Conservation (phyloP, 306 rosid genomes). For the Vigna angularis region DNA sequence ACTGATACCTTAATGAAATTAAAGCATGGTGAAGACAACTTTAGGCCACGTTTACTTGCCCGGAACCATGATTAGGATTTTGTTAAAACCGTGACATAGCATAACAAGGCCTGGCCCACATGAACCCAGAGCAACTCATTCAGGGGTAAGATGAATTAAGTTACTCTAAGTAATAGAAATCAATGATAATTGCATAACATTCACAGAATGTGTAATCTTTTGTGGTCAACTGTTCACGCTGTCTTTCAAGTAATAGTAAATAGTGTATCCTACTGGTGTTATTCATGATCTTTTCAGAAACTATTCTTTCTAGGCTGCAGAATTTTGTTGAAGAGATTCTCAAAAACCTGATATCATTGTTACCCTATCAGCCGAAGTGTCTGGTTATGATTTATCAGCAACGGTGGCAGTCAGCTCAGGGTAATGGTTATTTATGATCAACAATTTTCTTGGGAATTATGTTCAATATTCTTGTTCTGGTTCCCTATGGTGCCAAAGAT, state of each 20-base stretch:
- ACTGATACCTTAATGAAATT: constrained; percentile 43
- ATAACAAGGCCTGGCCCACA: constrained; percentile 29
- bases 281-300: background rate
- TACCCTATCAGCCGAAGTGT: background rate
- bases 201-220: background rate
- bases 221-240: background rate
- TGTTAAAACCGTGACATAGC: constrained; percentile 19
- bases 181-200: background rate
- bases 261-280: background rate
- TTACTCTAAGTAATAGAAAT: background rate
- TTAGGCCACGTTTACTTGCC: constrained; percentile 21
- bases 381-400: background rate
- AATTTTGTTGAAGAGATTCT: background rate
- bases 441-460: background rate
- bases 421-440: background rate
- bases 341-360: background rate
- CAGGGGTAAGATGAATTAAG: background rate
- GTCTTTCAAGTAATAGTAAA: background rate
- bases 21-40: constrained; percentile 14
- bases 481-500: background rate
- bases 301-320: background rate
- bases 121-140: constrained; percentile 22
- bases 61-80: constrained; percentile 17
- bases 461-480: background rate
- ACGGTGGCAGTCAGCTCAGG: too few species aligned